phyloP scores from a whole-genome alignment of 495 filamentous ascomycete species.

The Letharia lupina region DNA sequence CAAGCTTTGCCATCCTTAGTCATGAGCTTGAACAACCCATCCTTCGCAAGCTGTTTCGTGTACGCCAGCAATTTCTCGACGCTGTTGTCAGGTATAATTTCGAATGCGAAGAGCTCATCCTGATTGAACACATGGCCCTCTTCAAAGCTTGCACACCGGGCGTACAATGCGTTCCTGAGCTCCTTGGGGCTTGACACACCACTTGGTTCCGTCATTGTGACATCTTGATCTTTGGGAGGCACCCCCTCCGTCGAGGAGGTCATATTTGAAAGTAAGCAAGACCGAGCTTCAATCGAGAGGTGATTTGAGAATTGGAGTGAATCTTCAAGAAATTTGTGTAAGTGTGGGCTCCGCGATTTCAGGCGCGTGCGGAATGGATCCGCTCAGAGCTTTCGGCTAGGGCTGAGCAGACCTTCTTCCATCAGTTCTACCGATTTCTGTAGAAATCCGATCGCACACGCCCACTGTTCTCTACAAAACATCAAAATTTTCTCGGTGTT shows the following conservation, averaged over 20 bases:
- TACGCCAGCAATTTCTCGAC: conserved; percentile 49
- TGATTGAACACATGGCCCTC: conserved; percentile 54
- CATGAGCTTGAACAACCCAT: conserved; percentile 58
- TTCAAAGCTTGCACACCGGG: conserved; percentile 28
- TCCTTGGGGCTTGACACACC: conserved; percentile 18
- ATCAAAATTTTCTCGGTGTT: background rate
- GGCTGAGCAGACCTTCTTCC: background rate
- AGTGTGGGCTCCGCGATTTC: background rate
- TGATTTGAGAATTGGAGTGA: background rate
- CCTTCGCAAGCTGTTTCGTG: conserved; percentile 53
- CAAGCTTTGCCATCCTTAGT: conserved; percentile 46
- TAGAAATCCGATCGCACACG: background rate
- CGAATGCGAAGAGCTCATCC: conserved; percentile 53
- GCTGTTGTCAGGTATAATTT: conserved; percentile 53
- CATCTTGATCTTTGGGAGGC: conserved; percentile 11
- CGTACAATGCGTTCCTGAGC: conserved; percentile 25
- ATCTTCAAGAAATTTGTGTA: background rate
- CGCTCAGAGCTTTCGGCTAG: background rate
- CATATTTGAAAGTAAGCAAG: background rate
- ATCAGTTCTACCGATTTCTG: background rate
- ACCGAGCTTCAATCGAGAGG: background rate
- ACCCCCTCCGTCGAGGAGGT: conserved; percentile 1
- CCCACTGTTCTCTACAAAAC: background rate
- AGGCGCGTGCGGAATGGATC: background rate
- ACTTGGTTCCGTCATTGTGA: conserved; percentile 16